Evolutionary conservation across 805 yeast genomes (phyloP), one percentile per base, ranked within the genome.

Genomic region (Saccharomycopsis oosterbeekiorum): DNA sequence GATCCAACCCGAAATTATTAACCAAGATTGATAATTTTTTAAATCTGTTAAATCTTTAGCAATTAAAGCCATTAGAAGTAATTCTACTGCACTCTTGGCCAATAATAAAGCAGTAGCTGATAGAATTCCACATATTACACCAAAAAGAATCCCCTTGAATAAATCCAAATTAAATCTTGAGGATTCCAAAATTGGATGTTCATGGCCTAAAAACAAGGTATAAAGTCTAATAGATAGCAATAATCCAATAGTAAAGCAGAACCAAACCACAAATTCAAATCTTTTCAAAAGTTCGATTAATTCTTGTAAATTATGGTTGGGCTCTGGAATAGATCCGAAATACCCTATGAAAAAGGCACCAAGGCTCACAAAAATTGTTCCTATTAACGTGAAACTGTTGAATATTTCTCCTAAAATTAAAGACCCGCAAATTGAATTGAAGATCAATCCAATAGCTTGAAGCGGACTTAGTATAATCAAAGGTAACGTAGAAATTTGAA

Each of bases 401-500:
- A 89, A 88, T 0, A 77, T 75, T 68, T 90, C 97, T 39, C 84
- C 76, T 14, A 90, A 79, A 14, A 90, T 72, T 11, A 88, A 61
- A 19, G 86, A 70, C 53, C 94, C 88, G 68, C 89, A 81, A 1
- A 88, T 71, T 0, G 94, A 83, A 71, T 91, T 91, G 77, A 91
- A 90, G 1, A 90, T 91, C n/a, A 91, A 77, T 0, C 97, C 96
- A 26, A 86, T 83, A 29, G 96, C 89, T 70, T 90, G 97, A 60
- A 90, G 73, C 0, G 97, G 96, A 26, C 91, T 84, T 62, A 90
- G 71, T 1, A 91, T 79, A 54, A 89, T 85, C 63, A 91, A 75
- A 0, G 97, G 97, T 51, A 90, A 75, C 1, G 96, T 86, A 0
- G 94, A 82, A 43, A 91, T 83, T 73, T 91, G 97, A 34, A 90